Conservation (phyloP, 2,329 filamentous ascomycete genomes). For the Pseudocercospora fijiensis region DNA sequence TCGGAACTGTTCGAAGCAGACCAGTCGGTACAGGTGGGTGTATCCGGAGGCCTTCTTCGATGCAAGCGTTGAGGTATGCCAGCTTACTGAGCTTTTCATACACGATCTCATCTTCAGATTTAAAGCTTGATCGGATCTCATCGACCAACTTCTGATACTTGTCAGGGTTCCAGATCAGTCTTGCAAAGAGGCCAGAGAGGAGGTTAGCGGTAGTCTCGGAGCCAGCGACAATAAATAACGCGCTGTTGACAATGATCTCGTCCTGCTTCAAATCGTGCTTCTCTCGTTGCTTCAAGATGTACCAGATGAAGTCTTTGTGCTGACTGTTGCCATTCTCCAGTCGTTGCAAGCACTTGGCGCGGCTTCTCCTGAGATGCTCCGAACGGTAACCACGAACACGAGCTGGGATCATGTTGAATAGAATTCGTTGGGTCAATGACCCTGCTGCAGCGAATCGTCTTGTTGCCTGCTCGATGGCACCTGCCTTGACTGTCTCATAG, state of each 20-base stretch:
- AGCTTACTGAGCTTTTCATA: constrained; percentile 8
- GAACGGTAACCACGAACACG: constrained; percentile 17
- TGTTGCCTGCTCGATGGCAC: constrained; percentile 21
- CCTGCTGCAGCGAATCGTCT: constrained; percentile 18
- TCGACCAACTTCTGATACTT: constrained; percentile 55
- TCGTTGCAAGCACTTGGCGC: constrained; percentile 18
- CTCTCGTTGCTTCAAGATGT: constrained; percentile 24
- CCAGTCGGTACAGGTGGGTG: constrained; percentile 13
- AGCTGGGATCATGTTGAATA: constrained; percentile 17
- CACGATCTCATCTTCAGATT: constrained; percentile 5
- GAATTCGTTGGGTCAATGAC: constrained; percentile 16
- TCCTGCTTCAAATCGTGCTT: constrained; percentile 27
- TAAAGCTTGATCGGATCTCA: constrained; percentile 44
- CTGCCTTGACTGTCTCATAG: constrained; percentile 32
- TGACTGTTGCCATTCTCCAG: constrained; percentile 16
- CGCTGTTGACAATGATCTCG: constrained; percentile 37
- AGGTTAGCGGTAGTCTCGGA: constrained; percentile 76
- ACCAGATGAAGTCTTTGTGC: constrained; percentile 21
- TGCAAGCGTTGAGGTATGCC: constrained; percentile 13
- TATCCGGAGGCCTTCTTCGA: constrained; percentile 19
- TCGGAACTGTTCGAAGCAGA: constrained; percentile 11
- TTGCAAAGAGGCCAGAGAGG: constrained; percentile 68
- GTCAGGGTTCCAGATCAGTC: constrained; percentile 61
- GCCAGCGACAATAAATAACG: constrained; percentile 58
- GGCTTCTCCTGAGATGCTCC: constrained; percentile 17